These are phyloP conservation scores for Monosporascus sp. DNA, from an alignment of 2,329 filamentous ascomycete species.

Conservation along the genomic window DNA sequence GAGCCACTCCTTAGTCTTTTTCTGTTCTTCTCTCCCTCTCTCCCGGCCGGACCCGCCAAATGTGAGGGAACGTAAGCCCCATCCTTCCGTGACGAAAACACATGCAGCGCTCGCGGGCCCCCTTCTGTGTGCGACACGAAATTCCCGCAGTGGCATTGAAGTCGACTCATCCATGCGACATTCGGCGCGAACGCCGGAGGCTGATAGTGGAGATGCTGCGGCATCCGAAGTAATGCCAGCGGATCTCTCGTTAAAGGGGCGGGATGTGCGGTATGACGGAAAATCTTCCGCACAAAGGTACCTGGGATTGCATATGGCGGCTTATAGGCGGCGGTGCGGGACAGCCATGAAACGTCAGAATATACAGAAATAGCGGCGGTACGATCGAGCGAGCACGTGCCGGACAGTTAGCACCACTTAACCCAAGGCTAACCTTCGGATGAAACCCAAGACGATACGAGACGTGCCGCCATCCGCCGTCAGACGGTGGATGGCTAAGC, in stretches of 20 bases:
- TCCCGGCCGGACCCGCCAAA: too few species aligned
- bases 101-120: not conserved
- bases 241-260: not conserved
- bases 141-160: not conserved
- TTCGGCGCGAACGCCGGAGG: not conserved
- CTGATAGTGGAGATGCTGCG: not conserved
- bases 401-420: not conserved
- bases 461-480: not conserved
- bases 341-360: too few species aligned
- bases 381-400: not conserved
- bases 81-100: not conserved
- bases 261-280: not conserved
- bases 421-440: not conserved
- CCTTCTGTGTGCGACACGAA: not conserved
- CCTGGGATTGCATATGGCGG: too few species aligned
- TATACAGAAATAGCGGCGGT: not conserved
- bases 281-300: not conserved
- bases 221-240: not conserved
- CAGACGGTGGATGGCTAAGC: not conserved
- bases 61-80: too few species aligned
- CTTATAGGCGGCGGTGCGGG: too few species aligned
- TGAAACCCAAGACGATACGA: not conserved
- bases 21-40: too few species aligned
- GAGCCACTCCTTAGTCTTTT: too few species aligned
- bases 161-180: not conserved